phyloP scores from a whole-genome alignment of 805 yeast species.

The Crinitomyces ghanaensis region DNA sequence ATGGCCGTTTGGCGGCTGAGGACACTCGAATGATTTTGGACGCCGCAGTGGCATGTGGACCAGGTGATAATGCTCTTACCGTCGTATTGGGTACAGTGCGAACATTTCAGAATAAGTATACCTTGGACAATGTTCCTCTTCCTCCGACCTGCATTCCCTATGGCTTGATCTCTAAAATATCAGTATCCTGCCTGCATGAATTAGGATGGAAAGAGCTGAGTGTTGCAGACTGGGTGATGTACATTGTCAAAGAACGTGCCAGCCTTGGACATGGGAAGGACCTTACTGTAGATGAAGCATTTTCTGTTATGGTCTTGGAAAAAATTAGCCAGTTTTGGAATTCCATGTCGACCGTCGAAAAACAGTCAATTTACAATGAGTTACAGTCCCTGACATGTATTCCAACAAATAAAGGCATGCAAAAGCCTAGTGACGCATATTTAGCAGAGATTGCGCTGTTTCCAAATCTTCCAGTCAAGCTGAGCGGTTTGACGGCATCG shows the following conservation, averaged over 20 bases:
- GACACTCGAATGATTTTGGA: constrained; percentile 13
- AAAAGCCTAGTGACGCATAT: constrained; percentile 25
- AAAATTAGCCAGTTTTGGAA: constrained; percentile 21
- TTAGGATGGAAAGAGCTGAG: constrained; percentile 21
- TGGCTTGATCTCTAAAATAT: constrained; percentile 12
- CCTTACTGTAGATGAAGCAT: constrained; percentile 15
- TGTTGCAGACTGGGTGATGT: constrained; percentile 17
- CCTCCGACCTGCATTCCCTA: constrained; percentile 25
- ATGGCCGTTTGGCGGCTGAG: constrained; percentile 8
- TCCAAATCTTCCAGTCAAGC: constrained; percentile 27
- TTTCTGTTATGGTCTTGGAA: constrained; percentile 19
- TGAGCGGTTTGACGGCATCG: constrained; percentile 15
- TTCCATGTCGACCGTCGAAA: constrained; percentile 6
- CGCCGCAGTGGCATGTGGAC: constrained; percentile 20
- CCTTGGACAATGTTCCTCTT: constrained; percentile 20
- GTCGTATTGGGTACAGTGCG: constrained; percentile 15
- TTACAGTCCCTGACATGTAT: constrained; percentile 20
- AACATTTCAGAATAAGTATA: constrained; percentile 18
- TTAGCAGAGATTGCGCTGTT: constrained; percentile 24
- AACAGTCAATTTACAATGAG: constrained; percentile 6
- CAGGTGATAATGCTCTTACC: constrained; percentile 14
- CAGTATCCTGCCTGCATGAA: constrained; percentile 13
- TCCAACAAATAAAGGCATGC: constrained; percentile 30
- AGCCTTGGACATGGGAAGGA: constrained; percentile 12
- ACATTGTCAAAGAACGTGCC: constrained; percentile 7